Evolutionary conservation across 495 filamentous ascomycete species (phyloP).

Genomic region (Neurospora hispaniola): DNA sequence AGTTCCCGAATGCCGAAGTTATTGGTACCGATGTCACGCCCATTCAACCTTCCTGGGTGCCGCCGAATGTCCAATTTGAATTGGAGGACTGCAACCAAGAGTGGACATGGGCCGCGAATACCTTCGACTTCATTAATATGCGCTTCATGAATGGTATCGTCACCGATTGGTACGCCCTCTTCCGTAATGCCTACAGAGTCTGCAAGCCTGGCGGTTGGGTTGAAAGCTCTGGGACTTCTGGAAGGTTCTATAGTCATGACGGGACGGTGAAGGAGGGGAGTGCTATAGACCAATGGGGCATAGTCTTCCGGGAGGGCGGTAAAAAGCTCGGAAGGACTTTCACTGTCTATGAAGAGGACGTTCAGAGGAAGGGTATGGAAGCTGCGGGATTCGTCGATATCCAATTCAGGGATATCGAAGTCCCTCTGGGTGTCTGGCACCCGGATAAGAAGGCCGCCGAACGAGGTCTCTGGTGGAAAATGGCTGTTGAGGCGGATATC

Average conservation of each 20-base stretch:
- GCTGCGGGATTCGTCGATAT: background rate
- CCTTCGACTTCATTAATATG: slow-evolving; percentile 57
- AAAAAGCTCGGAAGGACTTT: background rate
- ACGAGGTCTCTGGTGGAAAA: slow-evolving; percentile 19
- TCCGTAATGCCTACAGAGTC: slow-evolving; percentile 16
- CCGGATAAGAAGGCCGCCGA: slow-evolving; percentile 37
- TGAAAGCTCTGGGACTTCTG: slow-evolving; percentile 38
- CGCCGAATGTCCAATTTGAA: slow-evolving; percentile 42
- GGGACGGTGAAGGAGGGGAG: slow-evolving; percentile 34
- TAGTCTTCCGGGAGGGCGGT: slow-evolving; percentile 25
- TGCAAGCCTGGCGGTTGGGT: slow-evolving; percentile 22
- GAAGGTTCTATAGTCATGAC: slow-evolving; percentile 36
- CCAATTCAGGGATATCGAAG: slow-evolving; percentile 6
- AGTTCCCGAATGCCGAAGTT: slow-evolving; percentile 36
- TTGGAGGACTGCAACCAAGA: slow-evolving; percentile 43
- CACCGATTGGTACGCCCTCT: slow-evolving; percentile 41
- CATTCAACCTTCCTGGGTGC: slow-evolving; percentile 42
- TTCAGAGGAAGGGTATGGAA: background rate
- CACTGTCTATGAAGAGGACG: background rate
- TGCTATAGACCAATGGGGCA: slow-evolving; percentile 31
- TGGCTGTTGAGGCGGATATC: slow-evolving; percentile 26
- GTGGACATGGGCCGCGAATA: slow-evolving; percentile 41
- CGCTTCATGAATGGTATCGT: slow-evolving; percentile 38
- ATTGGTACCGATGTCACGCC: slow-evolving; percentile 43
- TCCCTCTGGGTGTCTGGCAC: background rate